Conservation (phyloP, 2,329 filamentous ascomycete species). For the Pseudocercospora eumusae region DNA sequence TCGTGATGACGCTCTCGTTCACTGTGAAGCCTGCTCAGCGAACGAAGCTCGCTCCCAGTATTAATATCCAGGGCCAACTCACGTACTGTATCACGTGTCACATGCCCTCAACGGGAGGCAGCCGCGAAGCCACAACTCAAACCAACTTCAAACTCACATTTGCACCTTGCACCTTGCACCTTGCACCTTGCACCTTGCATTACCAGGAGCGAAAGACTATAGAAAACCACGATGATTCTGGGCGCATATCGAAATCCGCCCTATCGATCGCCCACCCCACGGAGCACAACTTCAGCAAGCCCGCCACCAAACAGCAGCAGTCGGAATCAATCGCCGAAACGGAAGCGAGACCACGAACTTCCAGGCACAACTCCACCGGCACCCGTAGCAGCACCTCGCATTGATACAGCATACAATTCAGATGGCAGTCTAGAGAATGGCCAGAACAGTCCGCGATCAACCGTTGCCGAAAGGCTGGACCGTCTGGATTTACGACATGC, state of each 20-base stretch:
- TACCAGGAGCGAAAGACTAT: neutral
- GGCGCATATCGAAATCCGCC: constrained; percentile 31
- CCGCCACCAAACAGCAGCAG: constrained; percentile 22
- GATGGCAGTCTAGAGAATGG: constrained; percentile 16
- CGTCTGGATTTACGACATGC: constrained; percentile 26
- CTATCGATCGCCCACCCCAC: constrained; percentile 29
- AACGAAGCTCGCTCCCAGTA: too few relatives aligned
- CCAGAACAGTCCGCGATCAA: constrained; percentile 35
- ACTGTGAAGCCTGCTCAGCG: too few relatives aligned
- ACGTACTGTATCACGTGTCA: neutral
- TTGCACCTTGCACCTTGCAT: constrained; percentile 3
- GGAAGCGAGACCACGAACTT: constrained; percentile 24
- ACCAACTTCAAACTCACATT: constrained; percentile 7
- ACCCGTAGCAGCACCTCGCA: constrained; percentile 8
- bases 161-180: constrained; percentile 1
- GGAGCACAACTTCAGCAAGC: constrained; percentile 18
- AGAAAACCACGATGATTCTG: constrained; percentile 20
- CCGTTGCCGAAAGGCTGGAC: constrained; percentile 34
- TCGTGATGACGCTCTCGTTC: neutral
- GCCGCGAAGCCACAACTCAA: constrained; percentile 5
- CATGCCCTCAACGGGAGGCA: neutral
- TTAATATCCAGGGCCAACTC: too few relatives aligned
- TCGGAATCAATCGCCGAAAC: constrained; percentile 27
- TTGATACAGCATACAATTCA: constrained; percentile 17
- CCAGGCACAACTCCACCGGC: constrained; percentile 5